Base-by-base conservation (phyloP, 2,329 filamentous ascomycete species). In the Hirsutella minnesotensis region DNA sequence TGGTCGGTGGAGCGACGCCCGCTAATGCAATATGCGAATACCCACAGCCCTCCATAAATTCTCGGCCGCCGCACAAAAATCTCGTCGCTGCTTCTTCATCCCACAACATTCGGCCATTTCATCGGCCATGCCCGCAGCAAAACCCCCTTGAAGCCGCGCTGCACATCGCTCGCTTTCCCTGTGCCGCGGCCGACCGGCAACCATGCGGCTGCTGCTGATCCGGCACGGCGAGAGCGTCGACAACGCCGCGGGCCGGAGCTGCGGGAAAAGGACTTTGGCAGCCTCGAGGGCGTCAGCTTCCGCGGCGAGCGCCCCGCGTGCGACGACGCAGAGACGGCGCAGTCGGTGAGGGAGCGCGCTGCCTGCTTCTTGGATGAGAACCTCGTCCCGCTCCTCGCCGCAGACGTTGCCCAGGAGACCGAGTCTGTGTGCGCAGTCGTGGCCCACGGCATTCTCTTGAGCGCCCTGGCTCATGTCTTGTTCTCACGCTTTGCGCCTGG, bases 221-320 rank as follows among this genome's bases (percentile, higher is more conserved):
- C 81, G 88, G 44, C 88, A 95, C 69, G 88, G 82, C 56, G 88
- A 95, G 66, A 90, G 86, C 15, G 84, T 94, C 50, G 85, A 95
- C 64, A 95, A 95, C 60, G 82, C 92, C 45, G 83, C 82, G 34
- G 75, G 80, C 43, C 50, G 8, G 67, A 74, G 34, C 65, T 89
- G 40, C 75, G 81, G 42, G 85, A 90, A 63, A 81, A 83, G 55
- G 73, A 88, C 56, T 89, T 86, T 58, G 81, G 85, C 9, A 76
- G 68, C 29, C 76, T 74, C 33, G 85, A 89, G 57, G 83, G 83
- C 15, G 73, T 74, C 53, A 69, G 70, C 38, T 81, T 75, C 49
- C 72, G 52, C 44, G 53, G 39, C 49, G 57, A 53, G 18, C 44
- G 42, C 4, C 51, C 53, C 42, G 64, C 68, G 19, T 16, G 10